A percentile compares a stretch with the other conserved stretches of the same genome.
phyloP scores from a whole-genome alignment of 306 rosid species.

The Pyrus pyrifolia region DNA sequence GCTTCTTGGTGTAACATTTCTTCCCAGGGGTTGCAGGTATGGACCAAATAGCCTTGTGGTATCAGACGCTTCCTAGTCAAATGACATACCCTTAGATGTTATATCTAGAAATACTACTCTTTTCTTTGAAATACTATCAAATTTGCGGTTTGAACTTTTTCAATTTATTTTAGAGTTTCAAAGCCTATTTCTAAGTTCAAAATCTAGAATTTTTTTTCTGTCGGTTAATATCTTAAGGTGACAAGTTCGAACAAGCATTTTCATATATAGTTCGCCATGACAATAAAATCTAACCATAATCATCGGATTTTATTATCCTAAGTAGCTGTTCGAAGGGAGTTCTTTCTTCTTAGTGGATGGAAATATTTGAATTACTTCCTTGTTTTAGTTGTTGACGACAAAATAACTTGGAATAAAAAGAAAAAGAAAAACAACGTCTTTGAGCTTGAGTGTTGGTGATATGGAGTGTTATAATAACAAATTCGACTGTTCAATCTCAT shows the following conservation, averaged over 20 bases:
- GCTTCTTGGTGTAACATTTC: constrained; percentile 78
- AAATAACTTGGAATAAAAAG: no score
- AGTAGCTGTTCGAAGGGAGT: no score
- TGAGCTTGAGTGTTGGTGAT: no score
- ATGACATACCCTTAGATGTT: not conserved
- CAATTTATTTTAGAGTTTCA: not conserved
- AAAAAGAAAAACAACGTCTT: no score
- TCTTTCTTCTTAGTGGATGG: no score
- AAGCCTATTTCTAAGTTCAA: not conserved
- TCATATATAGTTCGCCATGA: not conserved
- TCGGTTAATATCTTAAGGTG: not conserved
- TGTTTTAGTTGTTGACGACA: no score
- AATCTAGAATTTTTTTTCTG: not conserved
- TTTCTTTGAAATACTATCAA: not conserved
- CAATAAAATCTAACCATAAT: not conserved
- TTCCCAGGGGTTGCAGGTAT: constrained; percentile 83
- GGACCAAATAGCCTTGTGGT: constrained; percentile 5
- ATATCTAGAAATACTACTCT: no score
- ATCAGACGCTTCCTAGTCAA: not conserved
- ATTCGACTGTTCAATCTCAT: no score
- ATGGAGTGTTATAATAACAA: no score
- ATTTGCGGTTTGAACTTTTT: not conserved
- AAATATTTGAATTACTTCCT: no score
- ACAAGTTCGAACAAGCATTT: not conserved
- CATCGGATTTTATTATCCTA: not conserved